phyloP scores from a whole-genome alignment of 139 green algal species.

The Volvox reticuliferus region DNA sequence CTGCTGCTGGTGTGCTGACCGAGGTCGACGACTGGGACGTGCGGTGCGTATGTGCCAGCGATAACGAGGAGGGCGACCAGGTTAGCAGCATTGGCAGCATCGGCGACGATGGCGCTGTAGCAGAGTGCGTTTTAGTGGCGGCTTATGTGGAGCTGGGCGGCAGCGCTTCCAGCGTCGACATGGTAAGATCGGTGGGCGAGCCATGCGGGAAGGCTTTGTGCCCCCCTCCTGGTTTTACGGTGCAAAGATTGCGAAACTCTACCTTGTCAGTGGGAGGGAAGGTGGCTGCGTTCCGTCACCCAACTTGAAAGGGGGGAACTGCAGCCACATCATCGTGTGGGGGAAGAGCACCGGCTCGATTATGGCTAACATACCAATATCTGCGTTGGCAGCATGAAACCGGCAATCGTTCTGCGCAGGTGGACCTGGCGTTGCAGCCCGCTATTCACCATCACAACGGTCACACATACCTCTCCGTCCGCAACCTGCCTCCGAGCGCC shows the following conservation, averaged over 20 bases:
- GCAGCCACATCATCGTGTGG: too few species aligned
- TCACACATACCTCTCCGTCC: slow-evolving; percentile 32
- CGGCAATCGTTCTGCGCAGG: background rate
- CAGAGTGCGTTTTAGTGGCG: slow-evolving; percentile 38
- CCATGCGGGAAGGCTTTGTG: background rate
- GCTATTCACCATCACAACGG: slow-evolving; percentile 22
- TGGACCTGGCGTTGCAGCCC: background rate
- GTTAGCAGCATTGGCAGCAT: background rate
- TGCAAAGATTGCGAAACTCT: too few species aligned
- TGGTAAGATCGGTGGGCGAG: background rate
- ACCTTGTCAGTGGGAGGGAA: too few species aligned
- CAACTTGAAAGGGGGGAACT: too few species aligned
- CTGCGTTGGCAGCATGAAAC: too few species aligned
- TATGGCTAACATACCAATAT: too few species aligned
- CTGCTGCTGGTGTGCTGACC: background rate
- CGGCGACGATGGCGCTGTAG: background rate
- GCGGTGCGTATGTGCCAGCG: background rate
- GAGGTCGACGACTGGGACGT: background rate
- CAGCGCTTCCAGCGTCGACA: slow-evolving; percentile 18
- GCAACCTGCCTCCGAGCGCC: background rate
- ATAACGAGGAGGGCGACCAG: background rate
- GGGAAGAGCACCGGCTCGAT: too few species aligned
- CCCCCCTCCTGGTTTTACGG: too few species aligned
- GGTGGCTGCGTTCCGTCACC: too few species aligned
- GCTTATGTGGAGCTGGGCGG: slow-evolving; percentile 37